These are phyloP conservation scores for Jamesozyma rosinii DNA, from an alignment of 805 yeast species.

Conservation along the genomic window DNA sequence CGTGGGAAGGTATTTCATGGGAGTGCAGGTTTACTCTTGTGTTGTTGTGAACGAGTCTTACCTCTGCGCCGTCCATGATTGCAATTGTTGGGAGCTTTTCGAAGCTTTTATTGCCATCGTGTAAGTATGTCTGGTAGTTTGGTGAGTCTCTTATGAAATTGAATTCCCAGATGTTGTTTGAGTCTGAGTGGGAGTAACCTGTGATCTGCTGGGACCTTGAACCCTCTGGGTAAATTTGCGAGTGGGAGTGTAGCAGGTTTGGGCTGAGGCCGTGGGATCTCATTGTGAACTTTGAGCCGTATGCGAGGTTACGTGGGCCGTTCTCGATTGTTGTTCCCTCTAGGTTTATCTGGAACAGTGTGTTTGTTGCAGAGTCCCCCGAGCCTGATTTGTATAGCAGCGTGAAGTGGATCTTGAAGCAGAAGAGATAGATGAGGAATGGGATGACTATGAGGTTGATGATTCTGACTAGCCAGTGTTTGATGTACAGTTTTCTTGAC, in stretches of 20 bases:
- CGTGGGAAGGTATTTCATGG: conserved; percentile 57
- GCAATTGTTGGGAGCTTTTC: conserved; percentile 3
- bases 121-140: conserved; percentile 30
- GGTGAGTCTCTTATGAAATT: conserved; percentile 35
- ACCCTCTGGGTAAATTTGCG: conserved; percentile 65
- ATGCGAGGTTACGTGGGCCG: conserved; percentile 57
- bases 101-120: conserved; percentile 15
- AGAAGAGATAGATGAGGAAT: conserved; percentile 50
- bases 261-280: conserved; percentile 68
- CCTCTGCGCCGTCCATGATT: conserved; percentile 48
- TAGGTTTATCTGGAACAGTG: conserved; percentile 82
- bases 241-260: conserved; percentile 67
- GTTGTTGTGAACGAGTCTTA: conserved; percentile 53
- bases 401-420: conserved; percentile 75
- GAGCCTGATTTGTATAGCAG: conserved; percentile 75
- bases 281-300: conserved; percentile 40
- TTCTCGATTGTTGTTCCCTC: conserved; percentile 57
- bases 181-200: conserved; percentile 67
- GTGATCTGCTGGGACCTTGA: conserved; percentile 72
- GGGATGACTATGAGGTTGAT: conserved; percentile 65
- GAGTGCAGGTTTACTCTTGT: conserved; percentile 66
- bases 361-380: conserved; percentile 86
- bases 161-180: conserved; percentile 60
- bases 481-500: conserved; percentile 32
- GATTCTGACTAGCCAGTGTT: conserved; percentile 69